Evolutionary conservation across 768 basidiomycete species (phyloP).

Genomic region (Trametes elegans): DNA sequence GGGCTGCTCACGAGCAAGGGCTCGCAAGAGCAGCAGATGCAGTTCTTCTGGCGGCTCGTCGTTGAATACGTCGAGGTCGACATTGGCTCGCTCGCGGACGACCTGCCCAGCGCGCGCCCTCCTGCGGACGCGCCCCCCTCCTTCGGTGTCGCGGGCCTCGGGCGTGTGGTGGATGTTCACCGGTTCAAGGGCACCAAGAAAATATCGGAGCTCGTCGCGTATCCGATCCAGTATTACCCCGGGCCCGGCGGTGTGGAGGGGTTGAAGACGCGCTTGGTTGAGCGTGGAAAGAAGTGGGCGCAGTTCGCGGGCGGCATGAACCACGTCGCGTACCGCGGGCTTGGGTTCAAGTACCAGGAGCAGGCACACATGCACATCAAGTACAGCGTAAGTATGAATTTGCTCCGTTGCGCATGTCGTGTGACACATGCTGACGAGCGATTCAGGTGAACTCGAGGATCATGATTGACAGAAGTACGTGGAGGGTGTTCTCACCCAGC

Average conservation of each 20-base stretch:
- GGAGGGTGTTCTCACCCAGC: background rate
- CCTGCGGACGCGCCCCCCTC: constrained; percentile 2
- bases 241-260: constrained; percentile 37
- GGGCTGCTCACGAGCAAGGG: constrained; percentile 18
- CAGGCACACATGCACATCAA: constrained; percentile 33
- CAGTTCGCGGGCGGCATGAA: constrained; percentile 48
- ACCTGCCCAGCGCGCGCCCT: background rate
- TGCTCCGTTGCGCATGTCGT: background rate
- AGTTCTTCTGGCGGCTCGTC: constrained; percentile 45
- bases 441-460: constrained; percentile 53
- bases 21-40: constrained; percentile 31
- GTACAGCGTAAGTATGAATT: constrained; percentile 41
- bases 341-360: constrained; percentile 39
- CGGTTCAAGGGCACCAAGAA: constrained; percentile 49
- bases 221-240: constrained; percentile 51
- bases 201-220: constrained; percentile 49
- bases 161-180: constrained; percentile 36
- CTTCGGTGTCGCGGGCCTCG: constrained; percentile 27
- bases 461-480: constrained; percentile 58
- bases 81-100: constrained; percentile 11
- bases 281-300: constrained; percentile 59
- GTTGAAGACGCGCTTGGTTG: constrained; percentile 39
- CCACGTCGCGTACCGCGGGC: constrained; percentile 55
- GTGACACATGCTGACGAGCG: background rate
- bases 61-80: constrained; percentile 53